Evolutionary conservation across 2,329 filamentous ascomycete species (phyloP).

Genomic region (Colletotrichum sp.): DNA sequence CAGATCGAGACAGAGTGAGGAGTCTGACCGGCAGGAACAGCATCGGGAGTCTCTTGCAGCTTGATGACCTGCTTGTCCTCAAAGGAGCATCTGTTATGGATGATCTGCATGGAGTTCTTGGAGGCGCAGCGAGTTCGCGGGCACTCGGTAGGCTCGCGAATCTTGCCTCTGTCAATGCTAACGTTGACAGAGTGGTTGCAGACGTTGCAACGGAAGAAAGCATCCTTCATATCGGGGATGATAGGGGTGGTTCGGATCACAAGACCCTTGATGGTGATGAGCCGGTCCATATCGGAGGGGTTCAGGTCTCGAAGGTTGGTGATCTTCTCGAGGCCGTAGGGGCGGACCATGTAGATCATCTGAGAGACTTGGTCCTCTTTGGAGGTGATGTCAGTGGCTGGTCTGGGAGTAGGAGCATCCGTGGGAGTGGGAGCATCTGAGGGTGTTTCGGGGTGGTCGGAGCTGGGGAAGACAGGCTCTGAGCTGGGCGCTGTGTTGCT

Average conservation of each 20-base stretch:
- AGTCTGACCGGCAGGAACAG: slow-evolving; percentile 92
- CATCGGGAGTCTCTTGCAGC: slow-evolving; percentile 95
- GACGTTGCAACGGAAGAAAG: slow-evolving; percentile 94
- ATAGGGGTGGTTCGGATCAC: slow-evolving; percentile 96
- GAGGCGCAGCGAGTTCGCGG: slow-evolving; percentile 81
- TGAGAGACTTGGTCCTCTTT: slow-evolving; percentile 83
- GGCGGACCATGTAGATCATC: slow-evolving; percentile 83
- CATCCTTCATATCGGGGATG: slow-evolving; percentile 98
- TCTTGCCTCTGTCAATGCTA: slow-evolving; percentile 93
- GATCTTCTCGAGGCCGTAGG: slow-evolving; percentile 84
- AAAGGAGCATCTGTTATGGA: slow-evolving; percentile 94
- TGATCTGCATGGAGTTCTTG: slow-evolving; percentile 96
- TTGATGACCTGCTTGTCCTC: slow-evolving; percentile 99
- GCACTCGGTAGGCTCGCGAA: slow-evolving; percentile 91
- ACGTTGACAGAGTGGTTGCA: slow-evolving; percentile 93
- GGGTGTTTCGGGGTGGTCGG: slow-evolving; percentile 68
- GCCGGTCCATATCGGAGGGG: slow-evolving; percentile 84
- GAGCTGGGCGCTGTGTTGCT: slow-evolving; percentile 63
- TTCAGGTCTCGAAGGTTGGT: slow-evolving; percentile 95
- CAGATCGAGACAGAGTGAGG: slow-evolving; percentile 97
- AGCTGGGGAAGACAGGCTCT: slow-evolving; percentile 79
- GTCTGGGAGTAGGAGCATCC: slow-evolving; percentile 42
- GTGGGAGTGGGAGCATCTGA: slow-evolving; percentile 41
- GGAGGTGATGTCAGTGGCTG: slow-evolving; percentile 55
- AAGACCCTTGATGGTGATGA: slow-evolving; percentile 92